These are phyloP conservation scores for Nannochloris sp. DNA, from an alignment of 139 green algal genomes.

Conservation along the genomic window DNA sequence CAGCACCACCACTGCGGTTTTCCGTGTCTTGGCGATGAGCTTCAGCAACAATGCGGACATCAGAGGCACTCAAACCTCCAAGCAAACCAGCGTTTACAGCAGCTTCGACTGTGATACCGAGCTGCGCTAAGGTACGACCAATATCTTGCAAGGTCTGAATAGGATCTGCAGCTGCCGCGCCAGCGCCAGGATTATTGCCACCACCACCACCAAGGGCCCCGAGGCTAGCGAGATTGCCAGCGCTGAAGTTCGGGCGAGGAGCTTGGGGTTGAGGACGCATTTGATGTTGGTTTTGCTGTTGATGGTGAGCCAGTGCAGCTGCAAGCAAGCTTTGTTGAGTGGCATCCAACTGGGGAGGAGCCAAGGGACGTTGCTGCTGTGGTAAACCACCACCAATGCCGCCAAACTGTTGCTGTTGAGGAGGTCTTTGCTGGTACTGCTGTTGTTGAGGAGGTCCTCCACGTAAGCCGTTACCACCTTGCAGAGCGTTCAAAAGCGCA, in stretches of 20 bases:
- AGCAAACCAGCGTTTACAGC: constrained; percentile 45
- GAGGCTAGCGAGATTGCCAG: not conserved
- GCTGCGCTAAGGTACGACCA: constrained; percentile 31
- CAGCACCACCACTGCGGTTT: not conserved
- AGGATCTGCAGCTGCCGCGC: constrained; percentile 7
- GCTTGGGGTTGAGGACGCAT: not conserved
- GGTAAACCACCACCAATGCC: not conserved
- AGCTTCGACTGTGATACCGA: constrained; percentile 37
- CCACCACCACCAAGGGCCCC: not conserved
- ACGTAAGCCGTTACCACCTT: not conserved
- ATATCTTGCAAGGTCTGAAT: constrained; percentile 37
- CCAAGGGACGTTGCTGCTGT: not conserved
- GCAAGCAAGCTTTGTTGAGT: not conserved
- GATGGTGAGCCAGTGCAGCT: not conserved
- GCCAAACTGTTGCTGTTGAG: constrained; percentile 1
- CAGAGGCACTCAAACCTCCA: constrained; percentile 32
- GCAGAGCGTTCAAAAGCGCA: constrained; percentile 18
- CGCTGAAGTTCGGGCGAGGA: not conserved
- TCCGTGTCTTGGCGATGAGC: constrained; percentile 29
- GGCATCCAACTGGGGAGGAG: not conserved
- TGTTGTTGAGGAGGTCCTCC: not conserved
- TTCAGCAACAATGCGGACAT: constrained; percentile 35
- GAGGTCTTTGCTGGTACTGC: not conserved
- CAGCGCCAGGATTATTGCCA: not conserved
- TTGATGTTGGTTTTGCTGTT: not conserved